Percentiles rank a stretch among this genome's conserved stretches.
Conservation (phyloP, 495 filamentous ascomycete species). For the Xylaria curta region DNA sequence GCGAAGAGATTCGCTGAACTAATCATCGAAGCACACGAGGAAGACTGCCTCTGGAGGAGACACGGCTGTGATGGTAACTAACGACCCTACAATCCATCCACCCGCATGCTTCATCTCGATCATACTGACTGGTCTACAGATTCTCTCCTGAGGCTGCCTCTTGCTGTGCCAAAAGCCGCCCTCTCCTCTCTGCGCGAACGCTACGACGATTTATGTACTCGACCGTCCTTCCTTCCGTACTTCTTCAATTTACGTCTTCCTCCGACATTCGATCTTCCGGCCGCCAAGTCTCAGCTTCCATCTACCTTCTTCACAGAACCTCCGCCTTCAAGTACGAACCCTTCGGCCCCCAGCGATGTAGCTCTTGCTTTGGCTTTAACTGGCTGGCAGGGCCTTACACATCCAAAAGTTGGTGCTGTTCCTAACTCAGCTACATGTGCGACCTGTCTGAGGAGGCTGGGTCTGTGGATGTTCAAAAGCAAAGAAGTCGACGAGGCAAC, state of each 20-base stretch:
- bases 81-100: constrained; percentile 53
- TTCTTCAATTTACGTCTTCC: constrained; percentile 59
- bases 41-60: constrained; percentile 84
- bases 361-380: constrained; percentile 81
- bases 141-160: constrained; percentile 54
- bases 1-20: constrained; percentile 77
- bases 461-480: constrained; percentile 90
- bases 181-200: constrained; percentile 63
- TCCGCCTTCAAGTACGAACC: constrained; percentile 41
- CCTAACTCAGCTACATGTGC: constrained; percentile 77
- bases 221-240: constrained; percentile 58
- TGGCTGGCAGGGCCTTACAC: constrained; percentile 80
- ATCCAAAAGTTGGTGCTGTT: constrained; percentile 61
- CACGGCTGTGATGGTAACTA: constrained; percentile 78
- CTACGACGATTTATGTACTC: constrained; percentile 60
- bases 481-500: constrained; percentile 55
- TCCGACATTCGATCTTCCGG: constrained; percentile 53
- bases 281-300: constrained; percentile 56
- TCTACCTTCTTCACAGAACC: constrained; percentile 50
- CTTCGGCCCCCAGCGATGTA: constrained; percentile 58
- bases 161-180: constrained; percentile 63
- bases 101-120: background rate
- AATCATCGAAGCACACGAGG: constrained; percentile 78
- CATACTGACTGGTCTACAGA: constrained; percentile 46
- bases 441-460: constrained; percentile 86